A percentile compares a stretch with the other conserved stretches of the same genome.
Conservation (phyloP, 208 protist genomes). For the Leishmania gerbilli region DNA sequence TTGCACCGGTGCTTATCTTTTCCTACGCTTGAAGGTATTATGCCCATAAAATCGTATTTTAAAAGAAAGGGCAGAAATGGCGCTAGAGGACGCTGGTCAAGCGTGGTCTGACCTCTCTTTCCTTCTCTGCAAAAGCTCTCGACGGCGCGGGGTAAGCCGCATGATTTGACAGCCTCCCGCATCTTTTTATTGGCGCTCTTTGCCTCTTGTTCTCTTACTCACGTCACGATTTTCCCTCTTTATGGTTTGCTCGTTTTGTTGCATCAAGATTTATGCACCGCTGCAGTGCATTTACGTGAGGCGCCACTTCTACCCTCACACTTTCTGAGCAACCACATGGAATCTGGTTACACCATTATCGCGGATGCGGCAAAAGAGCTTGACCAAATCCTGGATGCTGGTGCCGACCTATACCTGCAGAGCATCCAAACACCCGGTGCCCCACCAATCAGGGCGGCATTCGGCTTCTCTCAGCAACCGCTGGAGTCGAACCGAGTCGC, state of each 20-base stretch:
- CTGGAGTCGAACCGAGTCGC: neutral
- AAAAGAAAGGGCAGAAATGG: neutral
- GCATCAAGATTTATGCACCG: neutral
- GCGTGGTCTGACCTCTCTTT: neutral
- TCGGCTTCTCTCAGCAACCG: conserved; percentile 10
- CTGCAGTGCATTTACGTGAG: neutral
- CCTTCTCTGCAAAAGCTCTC: neutral
- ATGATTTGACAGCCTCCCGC: neutral
- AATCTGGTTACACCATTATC: neutral
- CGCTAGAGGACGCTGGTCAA: neutral
- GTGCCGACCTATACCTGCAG: neutral
- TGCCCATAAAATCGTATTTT: neutral
- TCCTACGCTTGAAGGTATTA: neutral
- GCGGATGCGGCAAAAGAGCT: conserved; percentile 9
- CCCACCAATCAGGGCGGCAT: neutral
- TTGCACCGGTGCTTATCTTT: neutral
- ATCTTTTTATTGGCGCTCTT: neutral
- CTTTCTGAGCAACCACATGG: neutral
- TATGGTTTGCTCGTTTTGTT: neutral
- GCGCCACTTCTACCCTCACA: neutral
- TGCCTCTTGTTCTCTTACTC: neutral
- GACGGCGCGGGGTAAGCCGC: neutral
- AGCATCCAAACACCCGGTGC: neutral
- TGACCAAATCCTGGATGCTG: conserved; percentile 1
- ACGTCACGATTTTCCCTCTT: neutral